Evolutionary conservation across 306 rosid genomes (phyloP), one percentile per base, ranked within the genome.

Genomic region (Malus fusca): DNA sequence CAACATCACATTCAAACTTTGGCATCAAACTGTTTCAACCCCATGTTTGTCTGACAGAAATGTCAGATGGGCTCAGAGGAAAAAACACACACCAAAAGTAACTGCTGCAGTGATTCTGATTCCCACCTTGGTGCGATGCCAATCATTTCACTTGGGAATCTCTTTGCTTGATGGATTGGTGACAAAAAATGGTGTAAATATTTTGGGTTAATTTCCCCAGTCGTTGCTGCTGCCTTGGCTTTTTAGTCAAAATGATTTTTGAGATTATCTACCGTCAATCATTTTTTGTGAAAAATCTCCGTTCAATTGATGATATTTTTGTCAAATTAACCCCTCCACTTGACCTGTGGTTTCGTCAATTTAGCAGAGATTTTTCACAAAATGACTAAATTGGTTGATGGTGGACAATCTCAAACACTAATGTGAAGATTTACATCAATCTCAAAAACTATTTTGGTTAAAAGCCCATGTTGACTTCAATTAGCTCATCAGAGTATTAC

Each of bases 101-200:
- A 25, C 18, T 23, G 21, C 15, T 65, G 71, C 79, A 22, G 72
- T 64, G 55, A 52, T 51, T 66, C 25, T 75, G 72, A 75, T 64
- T 33, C 40, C 63, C 72, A 5, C 65, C 42, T 66, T 35, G 37
- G 52, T 31, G 35, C 35, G 30, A 62, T 35, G 69, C 33, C 8
- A 6, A 61, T 51, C 44, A 42, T 40, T 61, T 65, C 48, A 65
- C 68, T 51, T 71, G 68, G 46, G 70, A 78, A 64, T 61, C 30
- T 63, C 53, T 31, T 13, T 22, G 68, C 25, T 43, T 66, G 79
- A 46, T 40, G 55, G 40, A 62, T 61, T 40, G 59, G 69, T 26
- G 21, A 44, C 69, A 74, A 6, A 43, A 52, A 60, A 60, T 61
- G 69, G 69, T 60, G 77, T 43, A 73, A 61, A 61, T 26, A 18